phyloP scores from a whole-genome alignment of 2,329 filamentous ascomycete species.

The Fusarium phyllophilum region DNA sequence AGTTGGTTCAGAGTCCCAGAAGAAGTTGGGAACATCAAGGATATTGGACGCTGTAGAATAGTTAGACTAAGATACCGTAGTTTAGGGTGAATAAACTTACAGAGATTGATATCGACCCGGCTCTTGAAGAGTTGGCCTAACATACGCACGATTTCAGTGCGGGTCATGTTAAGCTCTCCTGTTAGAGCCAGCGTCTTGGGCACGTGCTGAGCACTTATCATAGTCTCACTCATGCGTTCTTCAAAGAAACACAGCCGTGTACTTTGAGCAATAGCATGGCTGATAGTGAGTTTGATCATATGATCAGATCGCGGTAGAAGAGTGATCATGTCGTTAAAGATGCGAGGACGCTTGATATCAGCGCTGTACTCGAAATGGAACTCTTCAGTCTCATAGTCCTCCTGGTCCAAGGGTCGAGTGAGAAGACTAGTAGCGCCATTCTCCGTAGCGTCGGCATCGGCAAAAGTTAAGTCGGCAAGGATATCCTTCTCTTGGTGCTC shows the following conservation, averaged over 20 bases:
- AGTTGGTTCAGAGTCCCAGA: constrained; percentile 97
- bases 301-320: constrained; percentile 89
- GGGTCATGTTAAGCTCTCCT: constrained; percentile 88
- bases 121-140: constrained; percentile 91
- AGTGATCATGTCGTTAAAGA: constrained; percentile 99
- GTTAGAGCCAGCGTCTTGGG: constrained; percentile 90
- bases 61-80: constrained; percentile 6
- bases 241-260: constrained; percentile 97
- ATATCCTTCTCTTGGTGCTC: constrained; percentile 97
- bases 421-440: constrained; percentile 74
- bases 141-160: constrained; percentile 92
- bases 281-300: constrained; percentile 99
- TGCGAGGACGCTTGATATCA: constrained; percentile 84
- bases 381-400: constrained; percentile 96
- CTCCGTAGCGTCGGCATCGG: constrained; percentile 71
- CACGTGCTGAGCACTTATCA: constrained; percentile 91
- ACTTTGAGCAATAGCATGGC: constrained; percentile 95
- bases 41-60: constrained; percentile 81
- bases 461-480: constrained; percentile 92
- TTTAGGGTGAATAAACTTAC: constrained; percentile 63
- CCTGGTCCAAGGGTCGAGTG: constrained; percentile 82
- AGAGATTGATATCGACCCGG: constrained; percentile 95
- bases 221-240: constrained; percentile 93
- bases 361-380: constrained; percentile 98
- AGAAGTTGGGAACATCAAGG: constrained; percentile 95